phyloP scores from a whole-genome alignment of 768 basidiomycete species.

The Mycena chlorophos region DNA sequence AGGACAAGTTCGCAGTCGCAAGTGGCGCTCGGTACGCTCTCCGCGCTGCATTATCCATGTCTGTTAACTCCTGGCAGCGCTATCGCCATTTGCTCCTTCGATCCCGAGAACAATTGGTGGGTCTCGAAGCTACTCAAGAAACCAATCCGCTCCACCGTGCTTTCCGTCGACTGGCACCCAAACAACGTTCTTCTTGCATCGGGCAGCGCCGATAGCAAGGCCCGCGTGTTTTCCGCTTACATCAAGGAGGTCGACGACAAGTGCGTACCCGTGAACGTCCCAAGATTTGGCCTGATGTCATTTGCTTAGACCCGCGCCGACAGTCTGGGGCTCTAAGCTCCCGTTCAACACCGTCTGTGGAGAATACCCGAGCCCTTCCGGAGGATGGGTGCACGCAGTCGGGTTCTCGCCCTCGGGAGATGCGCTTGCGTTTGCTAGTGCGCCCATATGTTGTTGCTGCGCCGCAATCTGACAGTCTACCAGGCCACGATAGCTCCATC shows the following conservation, averaged over 20 bases:
- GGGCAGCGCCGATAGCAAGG: conserved; percentile 97
- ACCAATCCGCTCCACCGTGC: conserved; percentile 91
- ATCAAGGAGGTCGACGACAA: conserved; percentile 97
- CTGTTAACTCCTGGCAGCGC: conserved; percentile 48
- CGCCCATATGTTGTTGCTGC: conserved; percentile 33
- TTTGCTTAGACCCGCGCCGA: conserved; percentile 68
- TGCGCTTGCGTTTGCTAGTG: conserved; percentile 87
- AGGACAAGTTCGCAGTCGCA: conserved; percentile 98
- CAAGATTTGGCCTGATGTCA: conserved; percentile 7
- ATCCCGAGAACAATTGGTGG: conserved; percentile 99
- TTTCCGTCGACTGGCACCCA: conserved; percentile 96
- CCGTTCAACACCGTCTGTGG: conserved; percentile 98
- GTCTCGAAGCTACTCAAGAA: conserved; percentile 96
- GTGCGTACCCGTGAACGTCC: conserved; percentile 41
- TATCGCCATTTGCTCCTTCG: conserved; percentile 95
- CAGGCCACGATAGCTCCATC: conserved; percentile 94
- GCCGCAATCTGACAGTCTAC: neutral
- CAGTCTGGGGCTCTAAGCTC: conserved; percentile 96
- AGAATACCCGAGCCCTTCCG: conserved; percentile 84
- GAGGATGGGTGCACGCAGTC: conserved; percentile 97
- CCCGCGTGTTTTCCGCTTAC: conserved; percentile 95
- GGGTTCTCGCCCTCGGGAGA: conserved; percentile 98
- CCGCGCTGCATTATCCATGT: neutral
- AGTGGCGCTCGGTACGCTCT: conserved; percentile 81
- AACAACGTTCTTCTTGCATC: conserved; percentile 97